Conservation (phyloP, 805 yeast species). For the Tetrapisispora phaffii region DNA sequence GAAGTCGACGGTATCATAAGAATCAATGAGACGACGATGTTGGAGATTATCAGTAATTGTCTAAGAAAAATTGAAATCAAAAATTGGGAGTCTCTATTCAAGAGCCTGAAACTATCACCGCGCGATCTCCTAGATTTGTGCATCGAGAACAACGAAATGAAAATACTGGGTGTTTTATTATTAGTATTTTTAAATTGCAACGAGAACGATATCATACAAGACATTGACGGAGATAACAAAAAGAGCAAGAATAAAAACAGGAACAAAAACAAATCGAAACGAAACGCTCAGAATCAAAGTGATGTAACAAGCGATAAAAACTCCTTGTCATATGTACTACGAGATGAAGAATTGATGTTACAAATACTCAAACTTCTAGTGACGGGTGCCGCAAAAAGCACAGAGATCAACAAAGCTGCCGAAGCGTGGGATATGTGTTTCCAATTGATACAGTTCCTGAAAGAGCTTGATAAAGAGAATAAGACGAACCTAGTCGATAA, state of each 20-base stretch:
- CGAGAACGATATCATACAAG: slow-evolving; percentile 9
- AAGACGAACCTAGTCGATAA: slow-evolving; percentile 18
- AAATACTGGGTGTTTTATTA: slow-evolving; percentile 23
- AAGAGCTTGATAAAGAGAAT: slow-evolving; percentile 24
- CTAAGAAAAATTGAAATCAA: slow-evolving; percentile 28
- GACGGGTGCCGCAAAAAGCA: slow-evolving; percentile 21
- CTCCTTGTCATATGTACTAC: slow-evolving; percentile 14
- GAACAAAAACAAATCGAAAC: background rate
- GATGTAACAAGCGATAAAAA: background rate
- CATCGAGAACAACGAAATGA: slow-evolving; percentile 26
- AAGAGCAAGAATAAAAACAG: background rate
- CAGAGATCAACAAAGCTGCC: slow-evolving; percentile 19
- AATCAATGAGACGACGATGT: slow-evolving; percentile 12
- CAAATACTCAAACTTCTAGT: slow-evolving; percentile 24
- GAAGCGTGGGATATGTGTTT: slow-evolving; percentile 31
- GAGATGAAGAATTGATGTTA: slow-evolving; percentile 26
- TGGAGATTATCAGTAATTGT: slow-evolving; percentile 28
- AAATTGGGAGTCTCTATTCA: slow-evolving; percentile 26
- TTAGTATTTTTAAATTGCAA: slow-evolving; percentile 28
- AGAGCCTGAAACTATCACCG: slow-evolving; percentile 23
- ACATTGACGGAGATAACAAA: background rate
- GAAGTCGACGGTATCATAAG: background rate
- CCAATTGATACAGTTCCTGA: slow-evolving; percentile 25
- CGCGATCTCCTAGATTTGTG: slow-evolving; percentile 24
- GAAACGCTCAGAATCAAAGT: background rate